Percentiles rank a stretch among this genome's conserved stretches.
These are phyloP conservation scores for Claviceps arundinis DNA, from an alignment of 2,329 filamentous ascomycete species.

Conservation along the genomic window DNA sequence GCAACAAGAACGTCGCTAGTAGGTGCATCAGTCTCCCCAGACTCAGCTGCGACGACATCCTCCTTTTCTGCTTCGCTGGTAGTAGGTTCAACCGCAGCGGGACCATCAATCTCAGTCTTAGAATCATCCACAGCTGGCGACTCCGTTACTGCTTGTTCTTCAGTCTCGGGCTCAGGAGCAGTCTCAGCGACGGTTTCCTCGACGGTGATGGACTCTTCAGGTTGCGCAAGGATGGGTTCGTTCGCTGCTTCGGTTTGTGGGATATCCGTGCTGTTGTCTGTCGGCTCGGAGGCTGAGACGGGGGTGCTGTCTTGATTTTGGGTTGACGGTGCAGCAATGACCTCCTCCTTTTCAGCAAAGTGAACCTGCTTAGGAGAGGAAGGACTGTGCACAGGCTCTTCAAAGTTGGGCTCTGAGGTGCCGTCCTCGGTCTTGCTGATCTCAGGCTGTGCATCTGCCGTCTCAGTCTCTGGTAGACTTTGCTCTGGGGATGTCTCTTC, in stretches of 20 bases:
- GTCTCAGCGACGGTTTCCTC: slow-evolving; percentile 1
- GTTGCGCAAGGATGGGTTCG: slow-evolving; percentile 1
- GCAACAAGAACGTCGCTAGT: background rate
- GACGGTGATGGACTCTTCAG: background rate
- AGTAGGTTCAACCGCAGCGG: background rate
- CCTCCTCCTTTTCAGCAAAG: slow-evolving; percentile 6
- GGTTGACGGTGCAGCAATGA: background rate
- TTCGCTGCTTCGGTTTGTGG: background rate
- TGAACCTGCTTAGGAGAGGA: slow-evolving; percentile 5
- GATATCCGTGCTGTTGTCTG: background rate
- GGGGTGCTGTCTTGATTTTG: background rate
- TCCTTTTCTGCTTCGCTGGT: background rate
- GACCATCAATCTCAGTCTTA: background rate
- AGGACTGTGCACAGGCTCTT: background rate
- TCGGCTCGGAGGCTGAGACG: background rate
- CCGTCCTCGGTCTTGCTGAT: background rate
- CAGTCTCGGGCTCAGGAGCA: background rate
- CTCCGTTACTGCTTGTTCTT: background rate
- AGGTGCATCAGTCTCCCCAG: background rate
- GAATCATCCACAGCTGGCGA: background rate
- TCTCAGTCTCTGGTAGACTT: background rate
- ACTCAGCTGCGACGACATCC: background rate
- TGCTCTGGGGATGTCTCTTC: background rate
- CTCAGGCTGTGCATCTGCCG: background rate
- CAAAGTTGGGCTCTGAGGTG: background rate